Evolutionary conservation across 768 basidiomycete species (phyloP).

Genomic region (Mrakia gelida): DNA sequence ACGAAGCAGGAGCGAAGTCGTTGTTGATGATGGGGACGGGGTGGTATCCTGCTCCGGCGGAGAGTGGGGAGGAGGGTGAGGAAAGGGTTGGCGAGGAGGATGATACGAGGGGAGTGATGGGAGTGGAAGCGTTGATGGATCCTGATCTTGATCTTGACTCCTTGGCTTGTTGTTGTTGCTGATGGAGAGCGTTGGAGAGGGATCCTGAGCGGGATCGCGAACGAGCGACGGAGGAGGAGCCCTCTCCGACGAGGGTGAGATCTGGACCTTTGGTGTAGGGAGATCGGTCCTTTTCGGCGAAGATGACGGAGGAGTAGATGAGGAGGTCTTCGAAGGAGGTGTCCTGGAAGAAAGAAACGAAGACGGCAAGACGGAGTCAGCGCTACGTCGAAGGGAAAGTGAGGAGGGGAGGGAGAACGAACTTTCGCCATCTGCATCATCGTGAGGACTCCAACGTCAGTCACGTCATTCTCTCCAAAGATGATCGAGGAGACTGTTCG

Average conservation of each 20-base stretch:
- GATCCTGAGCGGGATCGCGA: neutral
- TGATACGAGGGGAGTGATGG: neutral
- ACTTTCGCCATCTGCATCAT: conserved; percentile 22
- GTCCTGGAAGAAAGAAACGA: neutral
- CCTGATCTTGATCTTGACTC: neutral
- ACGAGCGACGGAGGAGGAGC: neutral
- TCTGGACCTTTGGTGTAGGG: neutral
- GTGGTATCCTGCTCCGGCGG: neutral
- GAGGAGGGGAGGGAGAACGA: neutral
- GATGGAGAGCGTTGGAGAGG: neutral
- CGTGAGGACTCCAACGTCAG: neutral
- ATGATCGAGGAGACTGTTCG: conserved; percentile 23
- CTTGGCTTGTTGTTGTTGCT: neutral
- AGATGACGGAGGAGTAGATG: conserved; percentile 23
- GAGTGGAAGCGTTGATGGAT: neutral
- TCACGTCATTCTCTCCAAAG: conserved; percentile 31
- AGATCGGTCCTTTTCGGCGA: conserved; percentile 5
- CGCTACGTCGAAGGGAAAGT: neutral
- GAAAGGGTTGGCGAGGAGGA: neutral
- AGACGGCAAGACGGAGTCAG: neutral
- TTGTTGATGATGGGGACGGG: neutral
- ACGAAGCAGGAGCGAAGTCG: neutral
- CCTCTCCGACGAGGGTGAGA: neutral
- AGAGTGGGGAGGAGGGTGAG: neutral
- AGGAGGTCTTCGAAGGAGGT: conserved; percentile 29